phyloP scores from a whole-genome alignment of 306 rosid species.

The Quercus agrifolia region DNA sequence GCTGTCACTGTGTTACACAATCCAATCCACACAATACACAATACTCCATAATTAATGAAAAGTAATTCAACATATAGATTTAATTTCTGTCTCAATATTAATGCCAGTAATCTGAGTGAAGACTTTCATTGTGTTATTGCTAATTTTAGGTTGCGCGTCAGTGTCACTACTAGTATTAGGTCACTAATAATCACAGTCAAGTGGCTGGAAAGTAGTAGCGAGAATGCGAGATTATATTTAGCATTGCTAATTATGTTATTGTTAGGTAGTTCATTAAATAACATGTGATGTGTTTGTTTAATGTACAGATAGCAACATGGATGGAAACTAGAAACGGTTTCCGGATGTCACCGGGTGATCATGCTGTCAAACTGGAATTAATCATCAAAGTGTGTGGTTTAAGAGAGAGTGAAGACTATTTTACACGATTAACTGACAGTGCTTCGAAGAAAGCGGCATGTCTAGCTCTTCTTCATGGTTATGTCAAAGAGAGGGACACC shows the following conservation, averaged over 20 bases:
- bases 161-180: neutral
- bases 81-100: neutral
- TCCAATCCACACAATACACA: too few relatives aligned
- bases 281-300: neutral
- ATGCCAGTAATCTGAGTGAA: neutral
- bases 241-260: neutral
- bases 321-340: constrained; percentile 47
- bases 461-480: constrained; percentile 56
- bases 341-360: constrained; percentile 41
- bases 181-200: neutral
- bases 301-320: constrained; percentile 53
- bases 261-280: neutral
- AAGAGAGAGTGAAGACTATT: constrained; percentile 64
- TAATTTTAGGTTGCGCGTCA: neutral
- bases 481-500: constrained; percentile 46
- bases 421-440: constrained; percentile 35
- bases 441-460: constrained; percentile 58
- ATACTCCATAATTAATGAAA: too few relatives aligned
- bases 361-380: constrained; percentile 53
- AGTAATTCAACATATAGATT: neutral
- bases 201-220: too few relatives aligned
- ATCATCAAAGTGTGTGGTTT: constrained; percentile 48
- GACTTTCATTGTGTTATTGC: neutral
- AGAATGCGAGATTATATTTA: too few relatives aligned
- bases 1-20: too few relatives aligned